Base-by-base conservation (phyloP, 225 moss, liverwort and hornwort genomes). In the Bryoerythrophyllum caledonicum region DNA sequence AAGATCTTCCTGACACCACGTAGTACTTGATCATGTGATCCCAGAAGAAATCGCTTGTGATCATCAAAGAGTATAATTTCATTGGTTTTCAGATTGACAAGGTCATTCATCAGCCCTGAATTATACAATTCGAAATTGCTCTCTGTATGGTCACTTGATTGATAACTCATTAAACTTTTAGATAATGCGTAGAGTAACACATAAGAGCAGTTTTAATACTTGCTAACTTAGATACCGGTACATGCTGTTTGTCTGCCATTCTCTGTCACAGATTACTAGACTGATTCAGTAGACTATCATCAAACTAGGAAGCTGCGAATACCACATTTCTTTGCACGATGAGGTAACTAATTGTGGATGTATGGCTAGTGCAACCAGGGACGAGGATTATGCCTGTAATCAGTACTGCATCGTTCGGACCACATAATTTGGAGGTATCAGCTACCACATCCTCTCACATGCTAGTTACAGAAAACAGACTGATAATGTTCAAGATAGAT, bases 311-410 rank as follows among this genome's bases (percentile, higher is more conserved):
- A 44, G 34, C 68, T 20, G 24, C 4, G 51, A 65, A n/a, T 25
- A 19, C 17, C 4, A 32, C 21, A 55, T 63, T 46, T 12, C 27
- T 65, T 58, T 70, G 70, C 65, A 74, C 46, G 74, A 78, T 82
- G 58, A 19, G 65, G n/a, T 32, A 69, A 26, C 40, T 6, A 63
- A 26, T 51, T 8, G 17, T 56, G 46, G 51, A 17, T 54, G 30
- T 26, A 10, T 52, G 59, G 24, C 51, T 32, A 57, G 26, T 51
- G 23, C 9, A 49, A 32, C 32, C 28, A 53, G 20, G 27, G 30
- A 7, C 20, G 35, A 30, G 70, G 63, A 76, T 49, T 49, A 19
- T 26, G 23, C 34, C 17, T 19, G 41, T 24, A 74, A 55, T 2
- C 48, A 49, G 17, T n/a, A n/a, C n/a, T 65, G 26, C 55, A 65